phyloP scores from a whole-genome alignment of 495 filamentous ascomycete genomes.

The Usnea hakonensis region DNA sequence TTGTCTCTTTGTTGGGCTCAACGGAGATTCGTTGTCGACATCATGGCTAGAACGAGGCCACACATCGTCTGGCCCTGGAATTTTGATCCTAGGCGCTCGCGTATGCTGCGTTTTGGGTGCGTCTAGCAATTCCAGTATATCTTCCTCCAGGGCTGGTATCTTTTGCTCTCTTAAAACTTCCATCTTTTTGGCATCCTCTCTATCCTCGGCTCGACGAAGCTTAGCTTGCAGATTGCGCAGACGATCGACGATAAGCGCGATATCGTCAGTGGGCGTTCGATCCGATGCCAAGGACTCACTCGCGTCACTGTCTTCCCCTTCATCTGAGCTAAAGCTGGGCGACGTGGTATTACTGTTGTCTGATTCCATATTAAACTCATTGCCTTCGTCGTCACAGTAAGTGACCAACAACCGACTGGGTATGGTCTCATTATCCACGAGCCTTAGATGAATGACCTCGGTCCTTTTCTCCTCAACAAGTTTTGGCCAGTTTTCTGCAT shows the following conservation, averaged over 20 bases:
- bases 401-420: conserved; percentile 5
- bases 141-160: conserved; percentile 5
- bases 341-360: neutral
- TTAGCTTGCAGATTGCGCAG: neutral
- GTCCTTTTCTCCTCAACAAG: conserved; percentile 2
- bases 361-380: conserved; percentile 1
- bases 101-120: neutral
- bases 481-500: conserved; percentile 8
- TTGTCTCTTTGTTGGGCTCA: neutral
- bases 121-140: neutral
- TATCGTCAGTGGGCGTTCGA: neutral
- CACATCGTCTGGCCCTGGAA: neutral
- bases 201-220: neutral
- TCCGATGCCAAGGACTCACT: neutral
- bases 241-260: neutral
- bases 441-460: conserved; percentile 7
- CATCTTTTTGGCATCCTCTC: neutral
- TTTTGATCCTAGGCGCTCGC: neutral
- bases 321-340: neutral
- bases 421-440: conserved; percentile 2
- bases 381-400: conserved; percentile 9
- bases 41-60: neutral
- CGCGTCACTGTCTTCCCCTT: neutral
- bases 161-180: conserved; percentile 1
- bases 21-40: neutral